Base-by-base conservation (phyloP, 306 rosid species). In the Heteromeles arbutifolia region DNA sequence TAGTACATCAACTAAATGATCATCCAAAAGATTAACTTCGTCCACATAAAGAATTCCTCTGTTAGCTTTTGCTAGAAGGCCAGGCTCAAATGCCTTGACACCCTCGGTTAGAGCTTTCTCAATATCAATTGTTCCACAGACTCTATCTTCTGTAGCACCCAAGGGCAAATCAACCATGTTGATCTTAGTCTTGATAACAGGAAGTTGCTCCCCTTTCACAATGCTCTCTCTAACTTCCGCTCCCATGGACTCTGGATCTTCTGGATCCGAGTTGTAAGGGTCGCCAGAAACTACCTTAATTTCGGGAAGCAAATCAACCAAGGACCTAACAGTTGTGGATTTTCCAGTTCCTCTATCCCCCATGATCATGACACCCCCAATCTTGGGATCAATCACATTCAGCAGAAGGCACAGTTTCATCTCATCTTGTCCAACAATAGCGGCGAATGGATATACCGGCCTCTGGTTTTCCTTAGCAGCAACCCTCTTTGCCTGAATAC, bases 291-390 rank as follows among this genome's bases (percentile, higher is more conserved):
- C 98, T 64, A 86, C 92, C 85, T 74, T 82, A 73, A 94, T 91
- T 78, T 92, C 96, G 1, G 97, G 98, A 81, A 92, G 98, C 84
- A 94, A 86, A 87, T 94, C 98, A 57, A 89, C 86, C 83, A 94
- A 70, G 25, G 98, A 94, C 84, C 98, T 76, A 44, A 94, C 96
- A 9, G 97, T 80, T 28, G 97, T 91, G 32, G 98, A 94, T 66
- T 94, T 94, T 28, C 98, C 96, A 0, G 98, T 91, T 85, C 98
- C 98, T 73, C 98, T 85, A 77, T 91, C 96, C 53, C 98, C 98
- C 98, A 91, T 94, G 81, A 91, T 94, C 98, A 94, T 94, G 62
- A 94, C 97, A 62, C 98, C 98, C 79, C 98, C 96, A 13, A 91
- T 94, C 91, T 87, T 94, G 4, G 97, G 97, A 81, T 94, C 97